Conservation (phyloP, 768 basidiomycete species). For the Tricholoma hemisulphureum region DNA sequence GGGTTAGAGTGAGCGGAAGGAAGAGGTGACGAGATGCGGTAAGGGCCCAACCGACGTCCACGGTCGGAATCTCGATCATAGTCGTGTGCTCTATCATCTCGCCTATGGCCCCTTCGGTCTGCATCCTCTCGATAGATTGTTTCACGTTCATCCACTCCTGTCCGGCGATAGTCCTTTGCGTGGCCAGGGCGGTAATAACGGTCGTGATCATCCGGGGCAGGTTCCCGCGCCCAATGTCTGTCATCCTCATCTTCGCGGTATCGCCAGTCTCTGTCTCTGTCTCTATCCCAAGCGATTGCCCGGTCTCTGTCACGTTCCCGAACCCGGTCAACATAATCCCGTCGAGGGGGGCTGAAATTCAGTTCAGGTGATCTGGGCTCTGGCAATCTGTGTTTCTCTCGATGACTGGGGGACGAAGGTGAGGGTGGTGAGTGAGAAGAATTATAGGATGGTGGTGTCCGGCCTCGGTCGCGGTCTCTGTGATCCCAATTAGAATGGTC, state of each 20-base stretch:
- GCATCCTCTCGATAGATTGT: slow-evolving; percentile 33
- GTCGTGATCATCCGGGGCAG: slow-evolving; percentile 15
- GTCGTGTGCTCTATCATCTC: slow-evolving; percentile 12
- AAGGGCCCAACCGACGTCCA: slow-evolving; percentile 18
- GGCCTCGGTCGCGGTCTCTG: slow-evolving; percentile 27
- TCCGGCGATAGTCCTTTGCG: slow-evolving; percentile 17
- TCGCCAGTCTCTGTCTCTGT: slow-evolving; percentile 29
- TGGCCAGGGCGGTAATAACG: slow-evolving; percentile 28
- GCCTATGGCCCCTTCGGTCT: slow-evolving; percentile 11
- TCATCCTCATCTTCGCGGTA: slow-evolving; percentile 23
- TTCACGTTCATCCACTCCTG: slow-evolving; percentile 31
- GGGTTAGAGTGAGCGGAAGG: slow-evolving; percentile 14
- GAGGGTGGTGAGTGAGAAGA: slow-evolving; percentile 38
- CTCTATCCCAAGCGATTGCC: slow-evolving; percentile 21
- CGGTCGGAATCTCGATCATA: slow-evolving; percentile 21
- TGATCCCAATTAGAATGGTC: slow-evolving; percentile 26
- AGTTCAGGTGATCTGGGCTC: slow-evolving; percentile 35
- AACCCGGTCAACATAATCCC: slow-evolving; percentile 31
- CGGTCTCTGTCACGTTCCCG: slow-evolving; percentile 34
- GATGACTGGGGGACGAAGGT: slow-evolving; percentile 34
- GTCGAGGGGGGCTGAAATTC: slow-evolving; percentile 39
- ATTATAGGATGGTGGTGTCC: slow-evolving; percentile 25
- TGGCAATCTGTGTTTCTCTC: slow-evolving; percentile 40
- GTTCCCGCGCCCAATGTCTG: slow-evolving; percentile 18
- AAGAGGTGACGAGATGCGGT: slow-evolving; percentile 19